phyloP scores from a whole-genome alignment of 257 asterid species.

The Parsonsia alboflavescens region DNA sequence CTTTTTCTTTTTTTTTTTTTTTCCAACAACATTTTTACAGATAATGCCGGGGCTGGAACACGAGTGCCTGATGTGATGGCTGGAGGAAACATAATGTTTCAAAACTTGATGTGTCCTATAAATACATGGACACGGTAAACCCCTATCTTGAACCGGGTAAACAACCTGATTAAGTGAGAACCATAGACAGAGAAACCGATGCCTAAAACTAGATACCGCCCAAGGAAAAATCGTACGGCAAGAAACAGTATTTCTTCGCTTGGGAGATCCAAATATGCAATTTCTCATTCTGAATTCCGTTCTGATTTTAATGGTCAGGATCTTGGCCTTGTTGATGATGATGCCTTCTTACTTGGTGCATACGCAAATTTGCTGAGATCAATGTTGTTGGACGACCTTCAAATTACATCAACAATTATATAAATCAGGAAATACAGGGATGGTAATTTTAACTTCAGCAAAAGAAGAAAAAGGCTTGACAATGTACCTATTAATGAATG shows the following conservation, averaged over 20 bases:
- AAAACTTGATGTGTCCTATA: neutral
- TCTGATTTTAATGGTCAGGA: conserved; percentile 10
- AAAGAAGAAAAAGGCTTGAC: neutral
- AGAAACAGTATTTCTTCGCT: neutral
- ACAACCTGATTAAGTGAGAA: neutral
- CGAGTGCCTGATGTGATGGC: neutral
- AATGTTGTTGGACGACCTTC: conserved; percentile 32
- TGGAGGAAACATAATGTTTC: neutral
- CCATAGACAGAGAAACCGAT: neutral
- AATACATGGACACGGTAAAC: neutral
- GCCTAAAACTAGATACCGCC: neutral
- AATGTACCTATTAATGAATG: conserved; percentile 45
- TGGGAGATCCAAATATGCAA: neutral
- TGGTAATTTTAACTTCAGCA: neutral
- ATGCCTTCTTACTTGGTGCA: conserved; percentile 32
- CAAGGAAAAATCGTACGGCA: neutral
- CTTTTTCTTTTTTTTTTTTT: neutral
- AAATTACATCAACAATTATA: conserved; percentile 7
- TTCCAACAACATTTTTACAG: neutral
- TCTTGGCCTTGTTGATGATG: conserved; percentile 32
- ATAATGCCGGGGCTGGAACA: neutral
- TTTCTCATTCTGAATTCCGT: neutral
- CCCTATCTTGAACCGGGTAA: neutral
- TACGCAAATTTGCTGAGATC: conserved; percentile 44
- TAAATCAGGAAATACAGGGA: neutral